These are phyloP conservation scores for Cryptococcus jaspeensis DNA, from an alignment of 1,284 basidiomycete species.

Conservation along the genomic window DNA sequence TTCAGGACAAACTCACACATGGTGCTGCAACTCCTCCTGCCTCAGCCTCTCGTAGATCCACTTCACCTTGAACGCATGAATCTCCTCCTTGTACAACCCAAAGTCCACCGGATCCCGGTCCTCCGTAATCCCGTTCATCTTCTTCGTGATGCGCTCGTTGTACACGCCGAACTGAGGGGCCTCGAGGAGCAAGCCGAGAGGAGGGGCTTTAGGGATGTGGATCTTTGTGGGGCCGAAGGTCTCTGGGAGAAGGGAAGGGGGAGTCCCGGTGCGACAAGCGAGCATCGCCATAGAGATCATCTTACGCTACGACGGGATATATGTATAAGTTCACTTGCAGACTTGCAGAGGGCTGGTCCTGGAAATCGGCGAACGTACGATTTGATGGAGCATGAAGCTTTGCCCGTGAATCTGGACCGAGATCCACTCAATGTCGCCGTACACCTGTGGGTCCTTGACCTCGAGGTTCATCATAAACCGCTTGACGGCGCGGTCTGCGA, in stretches of 20 bases:
- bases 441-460: constrained; percentile 61
- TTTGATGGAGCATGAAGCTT: constrained; percentile 98
- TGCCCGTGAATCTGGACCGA: constrained; percentile 92
- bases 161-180: constrained; percentile 70
- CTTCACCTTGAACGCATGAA: constrained; percentile 76
- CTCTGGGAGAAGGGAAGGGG: constrained; percentile 65
- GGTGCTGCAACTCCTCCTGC: constrained; percentile 72
- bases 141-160: constrained; percentile 55
- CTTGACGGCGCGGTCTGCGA: constrained; percentile 74
- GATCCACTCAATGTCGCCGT: constrained; percentile 93
- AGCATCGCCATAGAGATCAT: constrained; percentile 91
- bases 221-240: constrained; percentile 67
- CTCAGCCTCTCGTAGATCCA: constrained; percentile 83
- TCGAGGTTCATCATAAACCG: constrained; percentile 83
- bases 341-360: too few species aligned
- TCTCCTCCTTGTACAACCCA: constrained; percentile 61
- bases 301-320: constrained; percentile 67
- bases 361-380: constrained; percentile 50
- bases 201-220: constrained; percentile 93
- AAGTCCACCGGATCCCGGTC: constrained; percentile 58
- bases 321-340: neutral
- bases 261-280: constrained; percentile 70
- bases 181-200: constrained; percentile 90
- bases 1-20: constrained; percentile 61
- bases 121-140: constrained; percentile 29